Evolutionary conservation across 2,329 filamentous ascomycete species (phyloP), one percentile per base, ranked within the genome.

Genomic region (Aspergillus sp.): DNA sequence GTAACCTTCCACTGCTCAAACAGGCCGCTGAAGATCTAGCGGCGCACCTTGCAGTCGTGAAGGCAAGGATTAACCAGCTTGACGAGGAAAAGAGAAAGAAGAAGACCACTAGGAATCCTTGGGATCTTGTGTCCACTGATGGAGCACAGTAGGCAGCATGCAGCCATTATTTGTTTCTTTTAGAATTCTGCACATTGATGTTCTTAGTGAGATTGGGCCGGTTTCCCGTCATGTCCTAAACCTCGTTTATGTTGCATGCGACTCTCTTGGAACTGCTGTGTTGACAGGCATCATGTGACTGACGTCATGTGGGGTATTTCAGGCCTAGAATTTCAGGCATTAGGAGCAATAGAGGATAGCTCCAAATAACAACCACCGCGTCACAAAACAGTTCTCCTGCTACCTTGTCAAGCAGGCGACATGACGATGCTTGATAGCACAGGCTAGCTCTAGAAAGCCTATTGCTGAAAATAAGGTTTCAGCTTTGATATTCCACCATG

Each of bases 401-500:
- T 41, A 41, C 13, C 9, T 13, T 15, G 13, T 15, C 34, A 15
- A 41, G 8, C 11, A 5, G 31, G 8, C 11, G 11, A 8, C 34
- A 41, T 41, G 34, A 41, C 15, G 34, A 41, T 41, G 34, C 9
- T 41, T 15, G 11, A 41, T 41, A 41, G 4, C 34, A 15, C 1
- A 3, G 34, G 34, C 34, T 15, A 41, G 34, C 34, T 41, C 34
- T 15, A 5, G 4, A 3, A 41, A 15, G 15, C 34, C 13, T 41
- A 41, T 41, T 15, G 34, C 34, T 41, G 34, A 17, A 17, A 15
- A 8, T 41, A 4, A 41, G 17, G 11, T 5, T 15, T 41, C 34
- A 41, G 34, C 34, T 41, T 7, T 11, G 45, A n/a, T 22, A 17
- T 13, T 28, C 22, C 13, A 46, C 48, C 45, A 79, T 79, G 77